Conservation (phyloP, 257 asterid species). For the Capsicum chinense region DNA sequence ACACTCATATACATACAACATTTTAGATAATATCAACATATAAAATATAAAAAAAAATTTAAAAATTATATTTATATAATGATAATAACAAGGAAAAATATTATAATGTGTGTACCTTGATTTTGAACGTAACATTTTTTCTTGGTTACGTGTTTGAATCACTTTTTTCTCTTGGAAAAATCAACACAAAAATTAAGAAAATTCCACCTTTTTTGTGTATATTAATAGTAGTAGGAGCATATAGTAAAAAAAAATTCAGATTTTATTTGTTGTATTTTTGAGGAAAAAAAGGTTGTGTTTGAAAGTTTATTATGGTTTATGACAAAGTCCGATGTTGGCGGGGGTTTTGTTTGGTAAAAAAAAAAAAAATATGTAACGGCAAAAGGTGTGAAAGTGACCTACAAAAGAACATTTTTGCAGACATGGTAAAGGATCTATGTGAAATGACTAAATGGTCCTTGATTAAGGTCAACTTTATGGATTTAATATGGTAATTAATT, state of each 20-base stretch:
- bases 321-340: slow-evolving; percentile 64
- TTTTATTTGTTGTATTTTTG: neutral
- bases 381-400: slow-evolving; percentile 23
- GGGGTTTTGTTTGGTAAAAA: slow-evolving; percentile 37
- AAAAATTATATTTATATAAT: neutral
- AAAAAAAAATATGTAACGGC: slow-evolving; percentile 22
- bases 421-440: neutral
- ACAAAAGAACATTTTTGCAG: neutral
- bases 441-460: neutral
- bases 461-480: neutral
- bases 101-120: slow-evolving; percentile 25
- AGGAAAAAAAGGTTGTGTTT: neutral
- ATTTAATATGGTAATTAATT: neutral
- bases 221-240: neutral
- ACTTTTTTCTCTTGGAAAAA: neutral
- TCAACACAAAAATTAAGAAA: neutral
- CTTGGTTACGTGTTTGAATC: slow-evolving; percentile 24
- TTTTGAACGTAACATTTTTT: slow-evolving; percentile 31
- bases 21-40: neutral
- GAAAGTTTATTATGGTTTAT: neutral
- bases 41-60: neutral
- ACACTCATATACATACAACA: neutral
- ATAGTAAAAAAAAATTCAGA: too few relatives aligned
- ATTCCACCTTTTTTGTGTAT: too few relatives aligned
- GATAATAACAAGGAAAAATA: slow-evolving; percentile 23